Evolutionary conservation across 805 yeast genomes (phyloP).

Genomic region (Sugiyamaella lignohabitans): DNA sequence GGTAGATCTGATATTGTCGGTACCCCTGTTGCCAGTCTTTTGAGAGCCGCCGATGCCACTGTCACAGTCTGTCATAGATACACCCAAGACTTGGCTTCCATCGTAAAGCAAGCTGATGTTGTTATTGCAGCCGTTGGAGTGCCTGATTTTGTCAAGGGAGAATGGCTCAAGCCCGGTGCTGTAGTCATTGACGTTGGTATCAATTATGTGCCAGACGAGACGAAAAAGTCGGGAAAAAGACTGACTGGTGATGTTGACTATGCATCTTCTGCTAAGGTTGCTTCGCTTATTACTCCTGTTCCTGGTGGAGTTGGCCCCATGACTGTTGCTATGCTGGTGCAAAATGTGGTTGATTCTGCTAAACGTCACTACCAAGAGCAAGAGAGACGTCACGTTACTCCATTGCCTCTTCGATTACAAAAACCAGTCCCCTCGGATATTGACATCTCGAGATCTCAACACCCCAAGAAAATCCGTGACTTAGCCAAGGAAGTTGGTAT

Average conservation of each 20-base stretch:
- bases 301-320: conserved; percentile 99
- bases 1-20: conserved; percentile 98
- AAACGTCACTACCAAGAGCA: conserved; percentile 39
- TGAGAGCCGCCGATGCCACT: conserved; percentile 71
- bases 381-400: conserved; percentile 40
- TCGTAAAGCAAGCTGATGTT: conserved; percentile 69
- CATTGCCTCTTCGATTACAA: conserved; percentile 48
- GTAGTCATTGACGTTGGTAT: conserved; percentile 94
- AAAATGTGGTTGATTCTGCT: conserved; percentile 79
- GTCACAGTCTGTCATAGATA: conserved; percentile 82
- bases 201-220: conserved; percentile 72
- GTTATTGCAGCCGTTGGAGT: conserved; percentile 89
- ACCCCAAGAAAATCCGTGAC: conserved; percentile 70
- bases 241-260: conserved; percentile 95
- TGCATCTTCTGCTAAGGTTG: conserved; percentile 54
- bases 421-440: conserved; percentile 86
- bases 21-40: conserved; percentile 79
- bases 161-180: conserved; percentile 78
- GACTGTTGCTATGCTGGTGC: conserved; percentile 94
- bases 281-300: conserved; percentile 81
- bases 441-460: conserved; percentile 81
- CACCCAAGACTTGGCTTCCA: conserved; percentile 52
- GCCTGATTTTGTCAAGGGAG: conserved; percentile 78
- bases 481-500: conserved; percentile 83
- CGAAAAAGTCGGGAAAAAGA: conserved; percentile 69